phyloP scores from a whole-genome alignment of 495 filamentous ascomycete genomes.

The Oleoguttula mirabilis region DNA sequence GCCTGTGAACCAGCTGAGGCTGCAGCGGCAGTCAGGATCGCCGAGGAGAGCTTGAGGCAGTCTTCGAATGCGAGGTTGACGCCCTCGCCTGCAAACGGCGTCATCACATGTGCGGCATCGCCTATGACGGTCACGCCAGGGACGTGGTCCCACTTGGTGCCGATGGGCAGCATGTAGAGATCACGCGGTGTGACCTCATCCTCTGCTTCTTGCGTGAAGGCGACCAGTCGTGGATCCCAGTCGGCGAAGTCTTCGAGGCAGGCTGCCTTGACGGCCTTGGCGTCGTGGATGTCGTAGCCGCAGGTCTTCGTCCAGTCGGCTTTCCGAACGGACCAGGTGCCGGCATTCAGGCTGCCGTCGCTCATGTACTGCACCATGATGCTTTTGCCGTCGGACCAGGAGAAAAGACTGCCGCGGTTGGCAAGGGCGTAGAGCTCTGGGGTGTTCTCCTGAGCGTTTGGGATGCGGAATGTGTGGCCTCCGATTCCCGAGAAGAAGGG shows the following conservation, averaged over 20 bases:
- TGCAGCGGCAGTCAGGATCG: slow-evolving; percentile 12
- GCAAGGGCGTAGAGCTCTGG: slow-evolving; percentile 31
- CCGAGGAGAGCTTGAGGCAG: slow-evolving; percentile 37
- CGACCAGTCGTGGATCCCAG: slow-evolving; percentile 9
- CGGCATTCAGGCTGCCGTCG: slow-evolving; percentile 31
- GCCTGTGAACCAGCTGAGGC: background rate
- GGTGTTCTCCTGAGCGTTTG: slow-evolving; percentile 24
- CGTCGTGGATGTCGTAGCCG: slow-evolving; percentile 23
- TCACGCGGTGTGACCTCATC: slow-evolving; percentile 16
- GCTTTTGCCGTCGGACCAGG: slow-evolving; percentile 30
- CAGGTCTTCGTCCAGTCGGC: slow-evolving; percentile 31
- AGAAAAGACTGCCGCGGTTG: slow-evolving; percentile 36
- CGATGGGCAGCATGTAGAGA: slow-evolving; percentile 44
- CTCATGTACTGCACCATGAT: slow-evolving; percentile 35
- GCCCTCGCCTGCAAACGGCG: slow-evolving; percentile 49
- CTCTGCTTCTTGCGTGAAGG: slow-evolving; percentile 7
- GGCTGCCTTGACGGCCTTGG: slow-evolving; percentile 4
- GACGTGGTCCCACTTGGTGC: slow-evolving; percentile 35
- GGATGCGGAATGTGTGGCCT: slow-evolving; percentile 16
- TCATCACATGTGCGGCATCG: slow-evolving; percentile 53
- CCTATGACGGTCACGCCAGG: slow-evolving; percentile 43
- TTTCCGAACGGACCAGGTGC: slow-evolving; percentile 24
- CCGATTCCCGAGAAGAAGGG: slow-evolving; percentile 40
- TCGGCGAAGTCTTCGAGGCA: slow-evolving; percentile 8
- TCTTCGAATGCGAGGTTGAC: slow-evolving; percentile 51